Evolutionary conservation across 108 stramenopile species (phyloP).

Genomic region (Cyclotella baltica): DNA sequence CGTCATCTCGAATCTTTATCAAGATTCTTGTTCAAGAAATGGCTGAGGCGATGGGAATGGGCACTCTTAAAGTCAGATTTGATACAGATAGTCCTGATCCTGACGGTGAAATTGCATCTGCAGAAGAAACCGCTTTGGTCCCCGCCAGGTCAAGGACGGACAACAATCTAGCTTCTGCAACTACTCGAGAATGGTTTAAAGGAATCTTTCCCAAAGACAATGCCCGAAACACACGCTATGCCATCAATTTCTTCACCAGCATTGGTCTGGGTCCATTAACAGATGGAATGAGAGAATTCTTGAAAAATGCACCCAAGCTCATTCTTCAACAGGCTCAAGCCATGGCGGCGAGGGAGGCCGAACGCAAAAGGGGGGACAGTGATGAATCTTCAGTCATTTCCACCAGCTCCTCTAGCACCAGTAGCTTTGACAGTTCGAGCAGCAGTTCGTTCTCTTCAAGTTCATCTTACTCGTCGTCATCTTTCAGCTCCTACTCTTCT

Average conservation of each 20-base stretch:
- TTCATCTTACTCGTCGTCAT: constrained; percentile 57
- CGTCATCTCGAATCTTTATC: constrained; percentile 96
- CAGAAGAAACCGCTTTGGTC: constrained; percentile 22
- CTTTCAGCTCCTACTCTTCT: constrained; percentile 56
- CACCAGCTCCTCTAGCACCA: constrained; percentile 60
- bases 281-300: constrained; percentile 93
- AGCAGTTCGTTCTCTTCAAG: constrained; percentile 50
- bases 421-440: constrained; percentile 59
- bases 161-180: constrained; percentile 36
- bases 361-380: constrained; percentile 52
- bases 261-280: constrained; percentile 98
- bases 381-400: constrained; percentile 53
- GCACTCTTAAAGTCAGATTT: constrained; percentile 87
- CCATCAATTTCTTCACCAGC: constrained; percentile 98
- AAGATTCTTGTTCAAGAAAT: constrained; percentile 98
- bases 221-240: constrained; percentile 96
- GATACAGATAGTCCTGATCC: constrained; percentile 77
- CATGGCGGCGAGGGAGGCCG: constrained; percentile 62
- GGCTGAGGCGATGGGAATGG: constrained; percentile 95
- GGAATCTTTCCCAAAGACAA: constrained; percentile 97
- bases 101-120: constrained; percentile 26
- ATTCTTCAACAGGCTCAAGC: constrained; percentile 82
- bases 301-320: constrained; percentile 93
- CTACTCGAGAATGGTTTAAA: constrained; percentile 80
- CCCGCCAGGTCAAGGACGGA: neutral